Conservation (phyloP, 768 basidiomycete species). For the Rhodocollybia butyracea region DNA sequence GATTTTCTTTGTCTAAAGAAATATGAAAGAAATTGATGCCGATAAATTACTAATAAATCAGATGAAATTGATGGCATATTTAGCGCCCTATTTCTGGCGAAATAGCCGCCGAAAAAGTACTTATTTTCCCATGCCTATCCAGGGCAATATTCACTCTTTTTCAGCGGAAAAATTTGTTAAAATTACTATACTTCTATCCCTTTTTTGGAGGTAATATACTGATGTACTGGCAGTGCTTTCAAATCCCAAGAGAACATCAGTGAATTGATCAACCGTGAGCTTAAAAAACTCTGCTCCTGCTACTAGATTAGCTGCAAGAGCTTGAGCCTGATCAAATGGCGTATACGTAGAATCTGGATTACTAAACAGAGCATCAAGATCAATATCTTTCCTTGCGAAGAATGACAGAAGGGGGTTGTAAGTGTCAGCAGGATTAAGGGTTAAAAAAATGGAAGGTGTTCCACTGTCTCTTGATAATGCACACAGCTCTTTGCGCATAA, state of each 20-base stretch:
- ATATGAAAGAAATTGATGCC: too few relatives aligned
- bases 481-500: slow-evolving; percentile 15
- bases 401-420: slow-evolving; percentile 13
- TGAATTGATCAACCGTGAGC: slow-evolving; percentile 23
- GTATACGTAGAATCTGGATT: slow-evolving; percentile 7
- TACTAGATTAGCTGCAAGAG: slow-evolving; percentile 24
- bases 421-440: slow-evolving; percentile 18
- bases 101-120: too few relatives aligned
- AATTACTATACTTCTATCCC: too few relatives aligned
- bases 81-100: too few relatives aligned
- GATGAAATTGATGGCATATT: too few relatives aligned
- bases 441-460: slow-evolving; percentile 15
- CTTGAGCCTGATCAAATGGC: slow-evolving; percentile 7
- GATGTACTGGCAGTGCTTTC: too few relatives aligned
- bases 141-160: not conserved
- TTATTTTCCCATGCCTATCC: too few relatives aligned
- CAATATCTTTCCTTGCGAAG: slow-evolving; percentile 14
- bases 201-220: too few relatives aligned
- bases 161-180: slow-evolving; percentile 21
- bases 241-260: too few relatives aligned
- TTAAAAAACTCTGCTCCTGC: slow-evolving; percentile 33
- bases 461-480: slow-evolving; percentile 12
- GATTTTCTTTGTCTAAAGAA: too few relatives aligned
- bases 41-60: too few relatives aligned
- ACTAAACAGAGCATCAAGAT: slow-evolving; percentile 13